Evolutionary conservation across 331 rosid genomes (phyloP), one percentile per base, ranked within the genome.

Genomic region (Pyrus hybrid): DNA sequence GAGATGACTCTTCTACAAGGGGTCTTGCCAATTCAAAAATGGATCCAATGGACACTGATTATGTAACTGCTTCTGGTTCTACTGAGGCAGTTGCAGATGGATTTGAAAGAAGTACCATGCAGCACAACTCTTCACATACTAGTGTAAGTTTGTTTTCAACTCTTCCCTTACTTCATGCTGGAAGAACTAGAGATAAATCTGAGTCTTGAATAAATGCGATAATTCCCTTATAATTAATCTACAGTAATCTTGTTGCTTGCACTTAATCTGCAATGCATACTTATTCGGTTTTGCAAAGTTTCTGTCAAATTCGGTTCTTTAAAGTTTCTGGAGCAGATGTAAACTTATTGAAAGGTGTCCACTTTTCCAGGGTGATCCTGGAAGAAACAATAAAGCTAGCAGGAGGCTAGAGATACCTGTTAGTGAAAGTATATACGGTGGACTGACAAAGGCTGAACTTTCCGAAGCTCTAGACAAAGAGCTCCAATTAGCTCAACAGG

Each of bases 401-500:
- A n/a, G n/a, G n/a, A n/a, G n/a, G n/a, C n/a, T n/a, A n/a, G n/a
- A n/a, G n/a, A n/a, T n/a, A n/a, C n/a, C 91, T 13, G 80, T 95
- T 68, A 89, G 83, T 73, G 96, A 85, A 87, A 82, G 72, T 80
- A 67, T 90, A 75, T 84, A 85, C 51, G 97, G 96, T 73, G 93
- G 93, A 86, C 86, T 95, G 97, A 85, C 90, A 29, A 74, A 22
- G 82, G 91, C 79, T 47, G 96, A 90, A 83, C 86, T 94, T 79
- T 80, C 63, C 26, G 91, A 87, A 89, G 97, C 97, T 76, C 82
- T 3, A 30, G 85, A 79, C 71, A 90, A 86, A 84, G 99, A 94
- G 86, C 71, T 72, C 58, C 87, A 83, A 88, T 81, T 94, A 84
- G 87, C 92, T 41, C 85, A 79, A 73, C 97, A 90, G 80, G 97